A percentile compares a stretch with the other conserved stretches of the same genome.
Conservation (phyloP, 2,329 filamentous ascomycete genomes). For the Neonectria neomacrospora region DNA sequence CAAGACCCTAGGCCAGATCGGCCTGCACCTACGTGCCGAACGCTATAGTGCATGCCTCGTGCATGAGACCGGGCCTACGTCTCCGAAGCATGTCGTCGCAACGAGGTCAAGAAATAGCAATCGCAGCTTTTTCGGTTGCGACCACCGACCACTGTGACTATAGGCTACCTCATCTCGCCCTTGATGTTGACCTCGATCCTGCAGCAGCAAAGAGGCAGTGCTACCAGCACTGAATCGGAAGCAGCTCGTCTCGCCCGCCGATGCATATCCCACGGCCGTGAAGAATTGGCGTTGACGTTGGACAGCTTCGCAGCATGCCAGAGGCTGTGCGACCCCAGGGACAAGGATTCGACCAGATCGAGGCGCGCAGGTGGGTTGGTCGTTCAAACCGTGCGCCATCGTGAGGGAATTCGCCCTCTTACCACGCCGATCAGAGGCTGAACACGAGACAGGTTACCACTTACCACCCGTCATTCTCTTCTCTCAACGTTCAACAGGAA, state of each 20-base stretch:
- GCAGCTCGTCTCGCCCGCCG: slow-evolving; percentile 9
- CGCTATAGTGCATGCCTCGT: not conserved
- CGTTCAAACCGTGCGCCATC: not conserved
- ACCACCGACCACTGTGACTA: slow-evolving; percentile 8
- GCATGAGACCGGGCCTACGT: slow-evolving; percentile 7
- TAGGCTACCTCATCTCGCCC: slow-evolving; percentile 25
- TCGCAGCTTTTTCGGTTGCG: not conserved
- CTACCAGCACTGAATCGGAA: not conserved
- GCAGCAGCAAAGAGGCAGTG: slow-evolving; percentile 32
- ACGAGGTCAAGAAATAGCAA: slow-evolving; percentile 2
- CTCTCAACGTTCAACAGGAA: not conserved
- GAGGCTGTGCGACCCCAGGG: slow-evolving; percentile 16
- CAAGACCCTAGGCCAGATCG: slow-evolving; percentile 7
- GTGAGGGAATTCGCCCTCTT: not conserved
- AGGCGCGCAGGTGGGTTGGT: slow-evolving; percentile 8
- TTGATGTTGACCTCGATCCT: slow-evolving; percentile 28
- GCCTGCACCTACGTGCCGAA: slow-evolving; percentile 1
- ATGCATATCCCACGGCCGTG: not conserved
- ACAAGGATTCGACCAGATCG: slow-evolving; percentile 13
- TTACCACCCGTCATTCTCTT: not conserved
- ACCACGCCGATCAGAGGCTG: not conserved
- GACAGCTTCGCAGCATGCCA: slow-evolving; percentile 22
- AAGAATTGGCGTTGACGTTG: slow-evolving; percentile 7
- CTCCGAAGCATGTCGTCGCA: not conserved
- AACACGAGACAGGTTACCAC: not conserved